Percentiles rank a stretch among this genome's conserved stretches.
phyloP scores from a whole-genome alignment of 495 filamentous ascomycete genomes.

The Podospora australis region DNA sequence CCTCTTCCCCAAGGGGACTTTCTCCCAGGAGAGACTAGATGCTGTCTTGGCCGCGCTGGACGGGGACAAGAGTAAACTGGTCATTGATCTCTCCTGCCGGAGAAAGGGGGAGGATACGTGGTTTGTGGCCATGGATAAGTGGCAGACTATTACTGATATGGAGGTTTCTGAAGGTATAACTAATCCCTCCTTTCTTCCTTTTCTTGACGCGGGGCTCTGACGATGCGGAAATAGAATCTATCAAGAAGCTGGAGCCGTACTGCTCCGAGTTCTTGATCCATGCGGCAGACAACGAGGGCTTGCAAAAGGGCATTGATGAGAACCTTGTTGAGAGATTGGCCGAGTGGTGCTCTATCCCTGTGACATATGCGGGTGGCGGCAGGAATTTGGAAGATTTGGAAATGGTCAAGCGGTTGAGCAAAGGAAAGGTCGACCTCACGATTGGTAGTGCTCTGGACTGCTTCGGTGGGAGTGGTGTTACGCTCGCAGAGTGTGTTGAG shows the following conservation, averaged over 20 bases:
- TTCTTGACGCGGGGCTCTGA: background rate
- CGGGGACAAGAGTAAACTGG: slow-evolving; percentile 70
- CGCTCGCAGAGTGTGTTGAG: slow-evolving; percentile 75
- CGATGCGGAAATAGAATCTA: slow-evolving; percentile 56
- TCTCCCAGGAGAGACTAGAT: slow-evolving; percentile 66
- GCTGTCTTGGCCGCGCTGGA: slow-evolving; percentile 63
- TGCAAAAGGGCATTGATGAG: slow-evolving; percentile 86
- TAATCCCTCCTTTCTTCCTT: background rate
- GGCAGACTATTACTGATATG: slow-evolving; percentile 95
- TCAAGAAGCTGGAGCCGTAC: slow-evolving; percentile 72
- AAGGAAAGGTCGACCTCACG: slow-evolving; percentile 82
- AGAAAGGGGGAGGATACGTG: slow-evolving; percentile 61
- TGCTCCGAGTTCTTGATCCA: slow-evolving; percentile 96
- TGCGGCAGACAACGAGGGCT: slow-evolving; percentile 95
- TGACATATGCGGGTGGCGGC: slow-evolving; percentile 95
- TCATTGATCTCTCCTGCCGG: slow-evolving; percentile 91
- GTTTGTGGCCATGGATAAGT: slow-evolving; percentile 97
- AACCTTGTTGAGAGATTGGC: slow-evolving; percentile 69
- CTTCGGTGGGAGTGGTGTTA: slow-evolving; percentile 82
- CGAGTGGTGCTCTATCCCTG: slow-evolving; percentile 80
- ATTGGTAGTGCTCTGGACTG: slow-evolving; percentile 95
- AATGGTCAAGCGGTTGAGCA: slow-evolving; percentile 66
- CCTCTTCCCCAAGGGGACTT: slow-evolving; percentile 78
- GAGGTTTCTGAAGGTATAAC: slow-evolving; percentile 73
- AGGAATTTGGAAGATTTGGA: slow-evolving; percentile 72